A percentile compares a stretch with the other conserved stretches of the same genome.
These are phyloP conservation scores for Dactylorhiza incarnata DNA, from an alignment of 106 monocot genomes.

Conservation along the genomic window DNA sequence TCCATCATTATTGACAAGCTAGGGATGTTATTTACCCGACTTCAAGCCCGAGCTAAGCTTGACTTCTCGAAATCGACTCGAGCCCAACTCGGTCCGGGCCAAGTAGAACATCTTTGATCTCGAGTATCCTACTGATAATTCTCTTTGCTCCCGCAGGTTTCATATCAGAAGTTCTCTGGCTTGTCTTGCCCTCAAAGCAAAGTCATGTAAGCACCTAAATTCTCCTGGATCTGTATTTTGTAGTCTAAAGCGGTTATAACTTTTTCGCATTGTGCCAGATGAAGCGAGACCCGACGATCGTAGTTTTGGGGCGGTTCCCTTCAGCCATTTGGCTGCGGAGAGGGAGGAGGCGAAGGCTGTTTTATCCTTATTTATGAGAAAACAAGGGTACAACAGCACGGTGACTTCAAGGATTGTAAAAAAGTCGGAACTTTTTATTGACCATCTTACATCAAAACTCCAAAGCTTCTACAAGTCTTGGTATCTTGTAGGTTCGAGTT, in stretches of 20 bases:
- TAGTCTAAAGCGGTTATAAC: not conserved
- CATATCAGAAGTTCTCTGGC: constrained; percentile 15
- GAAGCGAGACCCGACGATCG: constrained; percentile 22
- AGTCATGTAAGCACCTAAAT: constrained; percentile 28
- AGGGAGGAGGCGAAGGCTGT: constrained; percentile 96
- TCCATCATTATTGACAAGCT: not conserved
- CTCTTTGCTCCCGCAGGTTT: constrained; percentile 16
- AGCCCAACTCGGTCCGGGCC: no score
- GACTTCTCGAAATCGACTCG: no score
- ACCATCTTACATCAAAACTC: constrained; percentile 86
- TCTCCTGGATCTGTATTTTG: not conserved
- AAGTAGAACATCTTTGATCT: no score
- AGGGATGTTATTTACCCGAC: no score
- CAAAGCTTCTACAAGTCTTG: constrained; percentile 74
- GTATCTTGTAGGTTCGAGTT: constrained; percentile 86
- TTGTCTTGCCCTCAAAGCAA: constrained; percentile 32
- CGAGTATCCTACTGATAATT: not conserved
- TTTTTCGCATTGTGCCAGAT: constrained; percentile 20
- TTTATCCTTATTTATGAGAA: constrained; percentile 67
- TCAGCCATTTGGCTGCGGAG: constrained; percentile 68
- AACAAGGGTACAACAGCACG: constrained; percentile 80
- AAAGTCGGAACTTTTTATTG: constrained; percentile 77
- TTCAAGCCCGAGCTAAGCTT: no score
- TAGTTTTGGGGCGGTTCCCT: constrained; percentile 39
- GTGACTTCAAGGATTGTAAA: constrained; percentile 77